Evolutionary conservation across 768 basidiomycete species (phyloP).

Genomic region (Pholiota molesta): DNA sequence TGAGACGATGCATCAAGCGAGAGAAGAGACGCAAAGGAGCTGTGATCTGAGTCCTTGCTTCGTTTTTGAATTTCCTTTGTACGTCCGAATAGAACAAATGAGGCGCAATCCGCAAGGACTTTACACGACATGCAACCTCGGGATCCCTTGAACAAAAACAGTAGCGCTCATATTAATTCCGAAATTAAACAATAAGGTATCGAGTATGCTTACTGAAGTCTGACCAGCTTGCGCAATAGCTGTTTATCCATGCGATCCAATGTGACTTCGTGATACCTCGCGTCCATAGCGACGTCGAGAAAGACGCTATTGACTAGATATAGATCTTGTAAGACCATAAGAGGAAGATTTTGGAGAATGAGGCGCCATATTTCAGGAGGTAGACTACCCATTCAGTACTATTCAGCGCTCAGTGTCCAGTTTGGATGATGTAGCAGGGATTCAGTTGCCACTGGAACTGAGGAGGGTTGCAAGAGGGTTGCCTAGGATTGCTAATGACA

Average conservation of each 20-base stretch:
- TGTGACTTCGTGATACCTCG: conserved; percentile 10
- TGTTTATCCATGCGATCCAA: conserved; percentile 4
- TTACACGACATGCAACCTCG: conserved; percentile 10
- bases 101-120: conserved; percentile 1
- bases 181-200: too few species aligned
- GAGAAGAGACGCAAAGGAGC: too few species aligned
- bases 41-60: background rate
- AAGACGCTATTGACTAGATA: conserved; percentile 20
- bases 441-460: too few species aligned
- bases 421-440: too few species aligned
- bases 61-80: background rate
- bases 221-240: background rate
- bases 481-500: too few species aligned
- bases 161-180: background rate
- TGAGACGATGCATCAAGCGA: too few species aligned
- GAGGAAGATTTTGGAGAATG: conserved; percentile 18
- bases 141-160: conserved; percentile 6
- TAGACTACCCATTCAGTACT: conserved; percentile 1
- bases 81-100: background rate
- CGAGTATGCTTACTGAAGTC: conserved; percentile 5
- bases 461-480: too few species aligned
- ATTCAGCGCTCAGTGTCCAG: too few species aligned
- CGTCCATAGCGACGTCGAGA: conserved; percentile 19
- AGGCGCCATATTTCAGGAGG: conserved; percentile 23
- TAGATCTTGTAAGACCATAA: conserved; percentile 5